A percentile compares a stretch with the other conserved stretches of the same genome.
phyloP scores from a whole-genome alignment of 2,329 filamentous ascomycete genomes.

The Fusarium sp. region DNA sequence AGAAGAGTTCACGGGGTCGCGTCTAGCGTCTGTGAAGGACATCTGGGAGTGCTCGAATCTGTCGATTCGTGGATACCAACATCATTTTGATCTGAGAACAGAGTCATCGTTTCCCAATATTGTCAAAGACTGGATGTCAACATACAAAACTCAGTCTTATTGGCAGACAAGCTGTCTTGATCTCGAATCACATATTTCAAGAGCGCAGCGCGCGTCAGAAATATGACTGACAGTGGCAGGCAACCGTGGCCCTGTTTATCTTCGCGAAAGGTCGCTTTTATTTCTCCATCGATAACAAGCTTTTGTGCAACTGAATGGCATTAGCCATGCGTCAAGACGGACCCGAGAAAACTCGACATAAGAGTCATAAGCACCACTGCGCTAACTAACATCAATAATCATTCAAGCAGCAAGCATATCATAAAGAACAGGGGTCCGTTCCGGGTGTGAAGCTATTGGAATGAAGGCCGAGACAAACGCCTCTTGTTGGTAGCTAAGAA shows the following conservation, averaged over 20 bases:
- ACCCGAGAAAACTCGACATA: conserved; percentile 20
- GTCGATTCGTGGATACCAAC: neutral
- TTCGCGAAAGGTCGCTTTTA: neutral
- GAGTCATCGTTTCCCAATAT: conserved; percentile 29
- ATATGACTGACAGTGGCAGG: conserved; percentile 1
- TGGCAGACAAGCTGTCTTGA: conserved; percentile 7
- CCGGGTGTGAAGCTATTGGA: conserved; percentile 37
- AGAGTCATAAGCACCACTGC: conserved; percentile 1
- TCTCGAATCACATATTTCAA: conserved; percentile 23
- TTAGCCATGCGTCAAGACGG: neutral
- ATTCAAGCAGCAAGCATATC: conserved; percentile 20
- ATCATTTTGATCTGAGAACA: conserved; percentile 7
- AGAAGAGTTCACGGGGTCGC: conserved; percentile 43
- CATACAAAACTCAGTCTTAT: neutral
- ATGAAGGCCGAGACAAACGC: conserved; percentile 43
- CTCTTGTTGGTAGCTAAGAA: conserved; percentile 42
- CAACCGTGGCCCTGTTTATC: neutral
- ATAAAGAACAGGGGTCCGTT: conserved; percentile 37
- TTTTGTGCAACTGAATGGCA: conserved; percentile 13
- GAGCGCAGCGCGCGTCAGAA: conserved; percentile 23
- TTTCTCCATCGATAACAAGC: neutral
- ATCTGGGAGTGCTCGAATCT: conserved; percentile 3
- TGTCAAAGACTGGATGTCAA: neutral
- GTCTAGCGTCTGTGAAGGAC: conserved; percentile 40
- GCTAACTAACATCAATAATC: conserved; percentile 14